These are phyloP conservation scores for Dactylellina haptotyla DNA, from an alignment of 2,329 filamentous ascomycete species.

Conservation along the genomic window DNA sequence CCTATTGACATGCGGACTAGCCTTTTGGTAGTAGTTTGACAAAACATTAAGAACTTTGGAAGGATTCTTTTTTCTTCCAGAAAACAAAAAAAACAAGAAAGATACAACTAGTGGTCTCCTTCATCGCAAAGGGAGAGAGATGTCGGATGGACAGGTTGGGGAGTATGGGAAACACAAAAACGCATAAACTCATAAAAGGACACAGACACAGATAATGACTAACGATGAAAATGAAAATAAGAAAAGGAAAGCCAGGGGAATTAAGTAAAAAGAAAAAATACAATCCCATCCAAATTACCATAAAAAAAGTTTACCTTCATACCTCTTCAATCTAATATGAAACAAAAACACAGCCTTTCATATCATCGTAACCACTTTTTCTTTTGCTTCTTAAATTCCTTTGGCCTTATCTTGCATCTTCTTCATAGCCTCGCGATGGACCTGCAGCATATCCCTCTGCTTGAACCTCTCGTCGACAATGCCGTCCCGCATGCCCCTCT, in stretches of 20 bases:
- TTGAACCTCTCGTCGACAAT: slow-evolving; percentile 80
- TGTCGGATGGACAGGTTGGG: background rate
- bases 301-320: slow-evolving; percentile 26
- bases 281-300: slow-evolving; percentile 23
- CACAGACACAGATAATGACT: background rate
- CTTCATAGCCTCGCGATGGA: slow-evolving; percentile 81
- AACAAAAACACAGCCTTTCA: slow-evolving; percentile 16
- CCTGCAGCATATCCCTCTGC: slow-evolving; percentile 76
- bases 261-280: slow-evolving; percentile 14
- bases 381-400: slow-evolving; percentile 24
- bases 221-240: background rate
- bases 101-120: background rate
- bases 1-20: slow-evolving; percentile 48
- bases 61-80: background rate
- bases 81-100: slow-evolving; percentile 22
- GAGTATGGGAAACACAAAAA: slow-evolving; percentile 26
- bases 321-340: slow-evolving; percentile 4
- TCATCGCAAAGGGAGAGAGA: background rate
- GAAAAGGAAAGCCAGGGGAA: background rate
- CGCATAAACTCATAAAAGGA: slow-evolving; percentile 19
- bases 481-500: slow-evolving; percentile 70
- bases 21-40: background rate
- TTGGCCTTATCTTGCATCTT: slow-evolving; percentile 76
- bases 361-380: slow-evolving; percentile 1
- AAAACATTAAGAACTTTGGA: background rate